These are phyloP conservation scores for Penicillium robsamsonii DNA, from an alignment of 495 filamentous ascomycete genomes.

Conservation along the genomic window DNA sequence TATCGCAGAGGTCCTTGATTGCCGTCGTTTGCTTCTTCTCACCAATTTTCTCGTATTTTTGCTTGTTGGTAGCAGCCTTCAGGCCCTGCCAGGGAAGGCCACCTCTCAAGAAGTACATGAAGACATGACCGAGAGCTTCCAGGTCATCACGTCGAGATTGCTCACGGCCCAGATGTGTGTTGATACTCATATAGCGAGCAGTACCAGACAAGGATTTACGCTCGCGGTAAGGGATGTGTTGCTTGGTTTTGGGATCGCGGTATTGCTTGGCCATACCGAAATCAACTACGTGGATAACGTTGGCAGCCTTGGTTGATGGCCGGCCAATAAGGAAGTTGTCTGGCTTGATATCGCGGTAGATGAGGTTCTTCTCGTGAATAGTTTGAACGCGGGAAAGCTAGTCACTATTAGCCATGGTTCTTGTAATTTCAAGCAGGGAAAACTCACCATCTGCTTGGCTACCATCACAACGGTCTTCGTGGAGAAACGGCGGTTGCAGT, in stretches of 20 bases:
- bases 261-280: constrained; percentile 99
- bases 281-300: constrained; percentile 98
- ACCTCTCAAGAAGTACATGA: constrained; percentile 98
- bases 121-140: constrained; percentile 94
- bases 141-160: constrained; percentile 96
- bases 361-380: constrained; percentile 99
- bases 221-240: constrained; percentile 98
- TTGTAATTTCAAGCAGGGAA: constrained; percentile 1
- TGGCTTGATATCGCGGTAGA: constrained; percentile 99
- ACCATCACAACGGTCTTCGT: constrained; percentile 99
- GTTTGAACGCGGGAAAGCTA: constrained; percentile 97
- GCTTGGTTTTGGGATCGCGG: constrained; percentile 97
- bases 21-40: constrained; percentile 99
- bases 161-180: constrained; percentile 94
- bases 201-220: constrained; percentile 97
- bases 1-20: constrained; percentile 95
- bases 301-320: constrained; percentile 87
- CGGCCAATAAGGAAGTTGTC: constrained; percentile 99
- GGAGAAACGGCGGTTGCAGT: constrained; percentile 91
- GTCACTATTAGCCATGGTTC: constrained; percentile 17
- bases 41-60: constrained; percentile 99
- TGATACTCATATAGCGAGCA: constrained; percentile 99
- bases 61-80: constrained; percentile 99
- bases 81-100: constrained; percentile 97
- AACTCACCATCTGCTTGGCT: constrained; percentile 94